Conservation (phyloP, 1,139 yeast genomes). For the Candida tunisiensis region DNA sequence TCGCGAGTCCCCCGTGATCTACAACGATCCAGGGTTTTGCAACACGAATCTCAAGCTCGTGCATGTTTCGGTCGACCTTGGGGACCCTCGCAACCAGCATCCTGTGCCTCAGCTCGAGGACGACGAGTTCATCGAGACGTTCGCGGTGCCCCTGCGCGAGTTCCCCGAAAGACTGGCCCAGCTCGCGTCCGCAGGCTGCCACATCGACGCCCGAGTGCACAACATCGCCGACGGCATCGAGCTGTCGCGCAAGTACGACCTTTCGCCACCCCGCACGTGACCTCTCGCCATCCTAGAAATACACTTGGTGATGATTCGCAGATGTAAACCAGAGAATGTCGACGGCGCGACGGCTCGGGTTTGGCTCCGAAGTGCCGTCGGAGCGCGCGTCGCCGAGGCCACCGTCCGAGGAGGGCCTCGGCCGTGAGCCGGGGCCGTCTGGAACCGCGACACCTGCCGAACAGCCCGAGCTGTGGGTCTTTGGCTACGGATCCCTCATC, state of each 20-base stretch:
- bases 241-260: too few species aligned
- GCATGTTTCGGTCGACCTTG: constrained; percentile 59
- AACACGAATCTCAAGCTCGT: constrained; percentile 78
- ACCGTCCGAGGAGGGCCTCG: too few species aligned
- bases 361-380: too few species aligned
- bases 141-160: constrained; percentile 43
- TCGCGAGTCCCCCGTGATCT: constrained; percentile 33
- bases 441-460: too few species aligned
- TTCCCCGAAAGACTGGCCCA: constrained; percentile 38
- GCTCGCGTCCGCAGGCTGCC: constrained; percentile 47
- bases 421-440: too few species aligned
- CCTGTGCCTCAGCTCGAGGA: constrained; percentile 73
- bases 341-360: too few species aligned
- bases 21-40: constrained; percentile 87
- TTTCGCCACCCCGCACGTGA: too few species aligned
- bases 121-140: constrained; percentile 75
- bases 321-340: too few species aligned
- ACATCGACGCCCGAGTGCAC: constrained; percentile 74
- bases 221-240: constrained; percentile 67
- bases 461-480: constrained; percentile 50
- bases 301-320: too few species aligned
- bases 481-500: constrained; percentile 82
- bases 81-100: constrained; percentile 38
- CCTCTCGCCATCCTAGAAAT: too few species aligned
- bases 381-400: too few species aligned